Percentiles rank a stretch among this genome's conserved stretches.
Evolutionary conservation across 805 yeast species (phyloP).

Genomic region (Sungouiella blattae): DNA sequence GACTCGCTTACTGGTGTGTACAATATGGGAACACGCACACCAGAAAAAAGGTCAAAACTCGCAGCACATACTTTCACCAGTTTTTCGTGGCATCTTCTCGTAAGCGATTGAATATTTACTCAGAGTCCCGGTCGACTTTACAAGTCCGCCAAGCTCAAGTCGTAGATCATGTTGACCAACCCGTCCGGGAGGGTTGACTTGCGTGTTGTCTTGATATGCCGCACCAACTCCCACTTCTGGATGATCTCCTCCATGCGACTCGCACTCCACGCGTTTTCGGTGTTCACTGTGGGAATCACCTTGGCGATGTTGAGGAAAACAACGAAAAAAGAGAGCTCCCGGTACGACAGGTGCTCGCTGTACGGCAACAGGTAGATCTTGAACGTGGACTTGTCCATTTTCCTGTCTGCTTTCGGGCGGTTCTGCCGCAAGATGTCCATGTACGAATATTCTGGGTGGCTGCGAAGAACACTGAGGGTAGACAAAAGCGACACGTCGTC

Average conservation of each 20-base stretch:
- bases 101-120: no score
- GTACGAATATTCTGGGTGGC: constrained; percentile 19
- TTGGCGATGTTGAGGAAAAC: constrained; percentile 44
- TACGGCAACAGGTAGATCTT: constrained; percentile 73
- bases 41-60: no score
- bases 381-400: constrained; percentile 22
- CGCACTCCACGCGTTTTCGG: constrained; percentile 23
- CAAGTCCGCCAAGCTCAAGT: constrained; percentile 16
- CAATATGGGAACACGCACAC: no score
- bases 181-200: constrained; percentile 1
- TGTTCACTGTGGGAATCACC: constrained; percentile 79
- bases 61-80: no score
- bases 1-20: no score
- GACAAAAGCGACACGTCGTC: constrained; percentile 5
- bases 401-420: constrained; percentile 14
- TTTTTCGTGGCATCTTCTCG: no score
- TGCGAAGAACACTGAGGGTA: constrained; percentile 14
- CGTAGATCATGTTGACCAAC: constrained; percentile 5
- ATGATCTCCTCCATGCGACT: constrained; percentile 32
- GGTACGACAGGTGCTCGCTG: constrained; percentile 89
- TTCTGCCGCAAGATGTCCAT: constrained; percentile 30
- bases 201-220: constrained; percentile 1
- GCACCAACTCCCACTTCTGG: constrained; percentile 23
- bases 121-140: no score
- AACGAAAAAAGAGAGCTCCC: constrained; percentile 71